Evolutionary conservation across 1,139 yeast species (phyloP).

Genomic region (Kodamaea suecica): DNA sequence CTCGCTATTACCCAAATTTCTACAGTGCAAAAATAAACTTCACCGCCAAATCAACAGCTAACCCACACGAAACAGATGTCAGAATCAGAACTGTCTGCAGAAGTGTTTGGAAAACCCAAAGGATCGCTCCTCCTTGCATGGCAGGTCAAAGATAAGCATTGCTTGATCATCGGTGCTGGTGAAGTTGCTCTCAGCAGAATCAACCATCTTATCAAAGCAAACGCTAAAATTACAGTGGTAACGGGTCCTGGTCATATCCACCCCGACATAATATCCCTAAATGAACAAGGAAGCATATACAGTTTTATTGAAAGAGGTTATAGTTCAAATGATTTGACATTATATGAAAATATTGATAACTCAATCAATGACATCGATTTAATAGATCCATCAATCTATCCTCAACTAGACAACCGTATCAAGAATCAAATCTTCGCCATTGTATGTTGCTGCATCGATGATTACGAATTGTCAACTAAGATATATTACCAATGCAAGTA

Average conservation of each 20-base stretch:
- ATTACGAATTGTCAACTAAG: conserved; percentile 55
- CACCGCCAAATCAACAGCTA: too few relatives aligned
- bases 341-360: conserved; percentile 40
- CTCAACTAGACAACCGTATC: conserved; percentile 32
- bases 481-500: conserved; percentile 61
- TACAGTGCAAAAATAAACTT: too few relatives aligned
- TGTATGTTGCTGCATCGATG: conserved; percentile 76
- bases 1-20: too few relatives aligned
- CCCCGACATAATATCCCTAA: conserved; percentile 39
- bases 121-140: conserved; percentile 69
- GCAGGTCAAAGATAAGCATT: conserved; percentile 65
- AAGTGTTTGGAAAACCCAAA: conserved; percentile 19
- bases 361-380: conserved; percentile 17
- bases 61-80: too few relatives aligned
- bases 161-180: conserved; percentile 77
- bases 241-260: conserved; percentile 48
- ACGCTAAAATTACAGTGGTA: conserved; percentile 67
- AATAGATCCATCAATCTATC: conserved; percentile 28
- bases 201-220: conserved; percentile 62
- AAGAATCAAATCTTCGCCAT: conserved; percentile 49
- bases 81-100: neutral
- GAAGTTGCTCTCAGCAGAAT: conserved; percentile 77
- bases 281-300: conserved; percentile 41
- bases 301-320: conserved; percentile 43
- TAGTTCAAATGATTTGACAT: conserved; percentile 40